Evolutionary conservation across 345 rosid genomes (phyloP), one percentile per base, ranked within the genome.

Genomic region (Arabis hirsuta): DNA sequence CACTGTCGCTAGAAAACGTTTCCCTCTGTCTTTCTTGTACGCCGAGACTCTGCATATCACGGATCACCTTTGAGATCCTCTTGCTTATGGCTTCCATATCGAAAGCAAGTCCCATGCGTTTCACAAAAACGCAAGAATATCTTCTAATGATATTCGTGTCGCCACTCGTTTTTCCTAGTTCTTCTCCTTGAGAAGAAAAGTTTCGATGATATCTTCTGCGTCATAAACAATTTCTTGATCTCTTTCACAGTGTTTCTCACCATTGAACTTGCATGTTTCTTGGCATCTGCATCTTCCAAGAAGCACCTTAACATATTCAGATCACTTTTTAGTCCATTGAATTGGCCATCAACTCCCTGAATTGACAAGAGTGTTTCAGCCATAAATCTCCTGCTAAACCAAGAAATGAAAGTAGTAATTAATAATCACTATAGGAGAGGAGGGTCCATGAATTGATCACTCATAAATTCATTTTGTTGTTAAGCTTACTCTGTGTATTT

Each of bases 221-320:
- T 79, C 79, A 12, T 19, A 70, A 16, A 69, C 65, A 13, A 73
- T 53, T 24, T 79, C 12, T 69, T 69, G 34, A 74, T 74, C 22
- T 79, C 72, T 22, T 63, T 13, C 22, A 79, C 67, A 79, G 59
- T 57, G 14, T 79, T 79, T 26, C 58, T 76, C 27, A 84, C 75
- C 5, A 56, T 65, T 12, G 61, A 58, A 9, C 39, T 65, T 39
- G 74, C 62, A 5, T 73, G 82, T 66, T 75, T 27, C 73, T 69
- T 62, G 22, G 67, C 68, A 63, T 84, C 83, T 13, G 81, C 83
- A 47, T 81, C 84, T 56, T 55, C 66, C 12, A 83, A 39, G 59
- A 81, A 83, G 6, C 72, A 69, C 42, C 70, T 79, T 73, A 81
- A 79, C 56, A 76, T 55, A 12, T 44, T 39, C 0, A 81, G 36